phyloP scores from a whole-genome alignment of 2,329 filamentous ascomycete genomes.

The Rutstroemia sp. region DNA sequence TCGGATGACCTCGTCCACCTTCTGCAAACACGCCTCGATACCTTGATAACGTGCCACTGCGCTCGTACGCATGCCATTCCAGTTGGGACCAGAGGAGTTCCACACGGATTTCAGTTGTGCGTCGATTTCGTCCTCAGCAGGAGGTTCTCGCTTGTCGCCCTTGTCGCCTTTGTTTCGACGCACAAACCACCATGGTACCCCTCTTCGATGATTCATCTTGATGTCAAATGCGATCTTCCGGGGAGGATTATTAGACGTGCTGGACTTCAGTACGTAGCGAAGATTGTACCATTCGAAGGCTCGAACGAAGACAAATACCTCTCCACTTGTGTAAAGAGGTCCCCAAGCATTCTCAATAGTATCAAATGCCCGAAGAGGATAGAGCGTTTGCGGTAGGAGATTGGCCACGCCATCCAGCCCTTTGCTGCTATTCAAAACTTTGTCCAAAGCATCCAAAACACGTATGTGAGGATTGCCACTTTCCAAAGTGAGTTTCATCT shows the following conservation, averaged over 20 bases:
- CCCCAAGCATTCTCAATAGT: constrained; percentile 50
- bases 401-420: constrained; percentile 45
- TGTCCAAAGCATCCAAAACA: constrained; percentile 50
- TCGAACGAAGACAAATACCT: constrained; percentile 45
- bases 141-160: constrained; percentile 19
- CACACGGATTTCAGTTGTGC: constrained; percentile 39
- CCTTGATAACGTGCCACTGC: constrained; percentile 37
- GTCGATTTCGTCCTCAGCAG: constrained; percentile 29
- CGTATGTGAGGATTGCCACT: constrained; percentile 60
- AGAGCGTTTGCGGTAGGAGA: constrained; percentile 53
- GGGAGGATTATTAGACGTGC: constrained; percentile 20
- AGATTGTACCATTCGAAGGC: constrained; percentile 51
- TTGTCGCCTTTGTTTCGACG: constrained; percentile 14
- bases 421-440: constrained; percentile 45
- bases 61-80: constrained; percentile 41
- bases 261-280: constrained; percentile 39
- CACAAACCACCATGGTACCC: constrained; percentile 33
- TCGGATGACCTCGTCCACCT: constrained; percentile 23
- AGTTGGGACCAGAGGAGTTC: constrained; percentile 37
- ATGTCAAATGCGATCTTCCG: constrained; percentile 44
- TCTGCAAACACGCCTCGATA: constrained; percentile 31
- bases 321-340: constrained; percentile 33
- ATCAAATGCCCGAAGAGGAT: constrained; percentile 55
- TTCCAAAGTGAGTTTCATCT: constrained; percentile 52
- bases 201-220: constrained; percentile 41